Evolutionary conservation across 768 basidiomycete species (phyloP), one percentile per base, ranked within the genome.

Genomic region (Leccinum uliginosum): DNA sequence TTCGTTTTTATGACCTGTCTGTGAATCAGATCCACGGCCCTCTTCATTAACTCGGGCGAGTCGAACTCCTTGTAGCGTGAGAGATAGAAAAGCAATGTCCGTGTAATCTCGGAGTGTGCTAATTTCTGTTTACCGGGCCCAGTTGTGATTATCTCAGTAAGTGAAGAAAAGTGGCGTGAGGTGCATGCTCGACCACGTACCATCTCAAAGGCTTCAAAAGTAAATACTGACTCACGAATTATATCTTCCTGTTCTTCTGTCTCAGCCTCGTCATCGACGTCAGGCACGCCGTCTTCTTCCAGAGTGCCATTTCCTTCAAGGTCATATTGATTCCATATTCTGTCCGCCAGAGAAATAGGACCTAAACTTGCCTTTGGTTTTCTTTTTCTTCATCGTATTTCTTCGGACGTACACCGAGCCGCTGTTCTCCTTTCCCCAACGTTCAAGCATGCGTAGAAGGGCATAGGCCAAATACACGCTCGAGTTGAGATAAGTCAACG

Each of bases 1-100:
- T 97, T 94, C 15, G 88, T 87, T 64, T 83, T 86, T 59, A 99
- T 84, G 46, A 87, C 94, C 61, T 96, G 92, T 14, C 97, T 83
- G 69, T 98, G 92, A 63, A 99, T 80, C 62, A 99, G 75, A 62
- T 82, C 83, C 32, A 98, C 93, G 38, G 93, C 87, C 48, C 94
- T 83, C 70, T 90, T 91, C 86, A 98, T 89, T 67, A 87, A 81
- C 64, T 98, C 92, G 0, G 88, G 74, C 27, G 71, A 67, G 56
- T 73, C 72, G 71, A 95, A 93, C 52, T 94, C 90, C 67, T 83
- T 85, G 77, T 91, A 96, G 17, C 91, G 83, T 47, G 84, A 78
- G 32, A 98, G 80, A 70, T 96, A 96, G 45, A 81, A 75, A 59
- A 98, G 72, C 48, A 95, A 82, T 14, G 96, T 94, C 58, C 86